Evolutionary conservation across 192 early-diverging fungal genomes (phyloP).

Genomic region (Backusella parvicylindrica): DNA sequence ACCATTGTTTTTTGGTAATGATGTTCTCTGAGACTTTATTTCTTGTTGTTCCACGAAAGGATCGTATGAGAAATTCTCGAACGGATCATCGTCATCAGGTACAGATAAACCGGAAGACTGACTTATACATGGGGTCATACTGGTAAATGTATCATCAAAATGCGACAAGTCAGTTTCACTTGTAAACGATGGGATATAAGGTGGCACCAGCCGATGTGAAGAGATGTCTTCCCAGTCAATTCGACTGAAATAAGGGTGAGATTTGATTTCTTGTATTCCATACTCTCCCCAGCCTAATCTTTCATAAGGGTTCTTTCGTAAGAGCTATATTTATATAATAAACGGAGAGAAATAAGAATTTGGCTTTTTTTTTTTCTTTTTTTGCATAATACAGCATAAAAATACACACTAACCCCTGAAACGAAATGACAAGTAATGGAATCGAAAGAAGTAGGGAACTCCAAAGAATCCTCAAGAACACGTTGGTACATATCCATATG

Average conservation of each 20-base stretch:
- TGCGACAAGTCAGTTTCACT: constrained; percentile 48
- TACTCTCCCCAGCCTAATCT: constrained; percentile 56
- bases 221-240: constrained; percentile 65
- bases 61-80: constrained; percentile 6
- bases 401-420: constrained; percentile 30
- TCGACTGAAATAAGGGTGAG: constrained; percentile 65
- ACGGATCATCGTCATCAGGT: constrained; percentile 18
- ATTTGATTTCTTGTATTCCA: constrained; percentile 69
- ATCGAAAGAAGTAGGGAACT: constrained; percentile 46
- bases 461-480: constrained; percentile 47
- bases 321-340: constrained; percentile 51
- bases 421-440: constrained; percentile 42
- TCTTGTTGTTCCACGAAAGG: not conserved
- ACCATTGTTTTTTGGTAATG: not conserved
- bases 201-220: constrained; percentile 52
- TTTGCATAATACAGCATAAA: not conserved
- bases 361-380: not conserved
- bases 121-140: constrained; percentile 43
- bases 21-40: not conserved
- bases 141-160: constrained; percentile 51
- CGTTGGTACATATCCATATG: constrained; percentile 55
- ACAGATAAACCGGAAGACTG: constrained; percentile 8
- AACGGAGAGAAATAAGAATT: constrained; percentile 30
- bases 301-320: constrained; percentile 51
- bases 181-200: constrained; percentile 58